A percentile compares a stretch with the other conserved stretches of the same genome.
Evolutionary conservation across 345 rosid species (phyloP).

Genomic region (Salix viminalis): DNA sequence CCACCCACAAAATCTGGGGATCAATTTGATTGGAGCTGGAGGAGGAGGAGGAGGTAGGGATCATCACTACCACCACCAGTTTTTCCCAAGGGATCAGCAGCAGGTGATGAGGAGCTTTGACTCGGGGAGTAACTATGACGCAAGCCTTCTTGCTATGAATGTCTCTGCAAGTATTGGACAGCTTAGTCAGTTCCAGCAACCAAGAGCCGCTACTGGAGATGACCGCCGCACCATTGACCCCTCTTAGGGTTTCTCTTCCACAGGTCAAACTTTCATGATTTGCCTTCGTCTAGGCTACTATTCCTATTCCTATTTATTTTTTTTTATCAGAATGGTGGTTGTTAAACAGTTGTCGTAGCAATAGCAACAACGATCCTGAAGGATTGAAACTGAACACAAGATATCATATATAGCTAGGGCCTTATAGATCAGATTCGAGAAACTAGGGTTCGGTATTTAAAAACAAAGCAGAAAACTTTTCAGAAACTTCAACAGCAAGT

Average conservation of each 20-base stretch:
- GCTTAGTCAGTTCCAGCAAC: slow-evolving; percentile 77
- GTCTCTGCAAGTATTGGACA: slow-evolving; percentile 60
- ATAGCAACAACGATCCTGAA: no score
- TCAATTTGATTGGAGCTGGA: slow-evolving; percentile 45
- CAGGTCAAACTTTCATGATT: background rate
- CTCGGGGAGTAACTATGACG: slow-evolving; percentile 46
- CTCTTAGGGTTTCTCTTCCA: slow-evolving; percentile 35
- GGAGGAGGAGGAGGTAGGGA: slow-evolving; percentile 30
- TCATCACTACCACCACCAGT: slow-evolving; percentile 65
- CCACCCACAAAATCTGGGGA: slow-evolving; percentile 58
- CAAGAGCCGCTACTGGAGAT: slow-evolving; percentile 68
- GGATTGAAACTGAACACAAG: no score
- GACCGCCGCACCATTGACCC: slow-evolving; percentile 80
- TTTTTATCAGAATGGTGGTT: background rate
- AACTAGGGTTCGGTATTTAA: background rate
- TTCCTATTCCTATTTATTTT: background rate
- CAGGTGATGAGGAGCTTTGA: slow-evolving; percentile 68
- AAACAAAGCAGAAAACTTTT: background rate
- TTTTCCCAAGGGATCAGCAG: slow-evolving; percentile 61
- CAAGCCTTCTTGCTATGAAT: slow-evolving; percentile 66
- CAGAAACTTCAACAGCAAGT: background rate
- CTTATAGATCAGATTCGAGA: background rate
- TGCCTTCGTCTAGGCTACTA: background rate
- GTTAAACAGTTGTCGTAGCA: background rate
- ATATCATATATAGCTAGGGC: background rate